Base-by-base conservation (phyloP, 345 rosid genomes). In the Gossypium turneri region DNA sequence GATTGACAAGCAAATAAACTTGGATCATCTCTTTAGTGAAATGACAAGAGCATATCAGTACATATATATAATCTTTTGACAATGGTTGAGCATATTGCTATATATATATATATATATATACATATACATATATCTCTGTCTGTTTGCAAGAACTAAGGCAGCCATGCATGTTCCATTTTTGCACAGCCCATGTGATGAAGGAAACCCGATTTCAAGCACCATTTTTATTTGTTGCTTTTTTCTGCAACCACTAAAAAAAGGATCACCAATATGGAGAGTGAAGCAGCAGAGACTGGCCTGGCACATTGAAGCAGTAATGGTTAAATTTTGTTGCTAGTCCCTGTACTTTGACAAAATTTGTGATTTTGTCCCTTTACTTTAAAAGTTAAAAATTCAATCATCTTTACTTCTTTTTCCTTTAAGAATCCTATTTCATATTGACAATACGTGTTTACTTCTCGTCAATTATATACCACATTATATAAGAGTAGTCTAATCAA, bases 181-280 rank as follows among this genome's bases (percentile, higher is more conserved):
- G 51, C 76, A 70, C 86, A 78, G 7, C 77, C 83, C 88, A 80
- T 84, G 86, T 82, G 87, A 75, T 71, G n/a, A 77, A 45, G 25
- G 38, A 59, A 84, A 77, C 73, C 78, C 76, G 5, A 62, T 73
- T 68, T 74, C 55, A 3, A 67, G 68, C 76, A 64, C 9, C 15
- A 10, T 4, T 43, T 63, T 41, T 58, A 3, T 25, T 52, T 60
- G 41, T 60, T 60, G 12, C 13, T 12, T 8, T 55, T 56, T 56
- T 56, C 60, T 56, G 25, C 60, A 56, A 20, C 25, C 25, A 56
- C 55, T 51, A n/a, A 6, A 51, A 51, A 51, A 11, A 12, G 3
- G 20, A 19, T 24, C 25, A 80, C 81, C 67, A 20, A 67, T 75
- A 76, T 27, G 66, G 69, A 75, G 74, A 9, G 50, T 34, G 7